Evolutionary conservation across 176 grass and related monocot genomes (phyloP), one percentile per base, ranked within the genome.

Genomic region (Ampelocalamus luodianensis): DNA sequence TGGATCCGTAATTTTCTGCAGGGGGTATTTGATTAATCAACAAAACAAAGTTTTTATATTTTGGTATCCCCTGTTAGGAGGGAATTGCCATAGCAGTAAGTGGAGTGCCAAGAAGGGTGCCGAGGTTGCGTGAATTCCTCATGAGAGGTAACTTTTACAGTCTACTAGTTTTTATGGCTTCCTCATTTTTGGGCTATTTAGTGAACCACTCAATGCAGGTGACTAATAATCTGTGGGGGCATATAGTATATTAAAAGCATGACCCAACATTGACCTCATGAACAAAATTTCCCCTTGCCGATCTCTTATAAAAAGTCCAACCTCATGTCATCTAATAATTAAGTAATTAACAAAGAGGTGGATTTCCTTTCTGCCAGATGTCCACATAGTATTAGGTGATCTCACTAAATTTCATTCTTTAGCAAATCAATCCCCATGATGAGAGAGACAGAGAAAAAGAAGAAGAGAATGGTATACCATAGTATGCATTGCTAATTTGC

Each of bases 1-100:
- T 51, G 12, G 66, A 80, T 65, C 17, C 4, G 20, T 64, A 42
- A 5, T 45, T 68, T 59, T 43, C 11, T 36, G 10, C 29, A 27
- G 2, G 2, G 38, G 45, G 12, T 74, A 54, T 84, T 84, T 79
- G 20, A 79, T 36, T 55, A 63, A 71, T 40, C 23, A 72, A 74
- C 27, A 16, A 74, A 58, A 68, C 15, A 43, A 40, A 27, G 22
- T 39, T 81, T 51, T 29, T 20, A 10, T 20, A 20, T 74, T 49
- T 29, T 1, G 3, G 56, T 60, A 11, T 60, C 10, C 56, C 22
- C 56, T 60, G 56, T 60, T 59, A 23, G n/a, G 56, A 10, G n/a
- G 56, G 3, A 24, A 12, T 60, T 60, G 56, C 10, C 20, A 12
- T 10, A 59, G 22, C 56, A 59, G 56, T 59, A 59, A 59, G 56